Evolutionary conservation across 148 eudicot genomes (phyloP), one percentile per base, ranked within the genome.

Genomic region (Chenopodium album): DNA sequence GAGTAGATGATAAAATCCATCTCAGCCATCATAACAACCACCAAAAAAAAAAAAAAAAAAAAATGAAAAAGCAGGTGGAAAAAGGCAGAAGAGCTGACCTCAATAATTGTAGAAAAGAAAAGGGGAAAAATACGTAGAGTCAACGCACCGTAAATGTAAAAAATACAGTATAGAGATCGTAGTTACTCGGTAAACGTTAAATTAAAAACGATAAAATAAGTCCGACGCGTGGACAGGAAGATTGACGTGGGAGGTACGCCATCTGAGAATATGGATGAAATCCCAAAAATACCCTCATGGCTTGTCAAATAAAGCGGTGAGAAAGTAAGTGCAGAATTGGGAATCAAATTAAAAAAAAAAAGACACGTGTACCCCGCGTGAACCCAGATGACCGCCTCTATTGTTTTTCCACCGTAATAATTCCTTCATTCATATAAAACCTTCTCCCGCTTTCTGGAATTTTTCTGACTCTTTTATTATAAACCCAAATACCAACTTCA

Each of bases 171-270:
- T 52, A 52, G 44, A 41, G 44, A 41, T 41, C 44, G 44, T 41
- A 41, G 44, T 41, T 41, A 4, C 0, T 34, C 3, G 37, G 1
- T 31, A 31, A 31, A 31, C 29, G 29, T 34, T 34, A 34, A 4
- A 34, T 4, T 10, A 50, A 7, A 50, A 50, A 50, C 14, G 54
- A 52, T n/a, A 26, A 65, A 65, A 26, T 8, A 26, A 26, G 1
- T 17, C 44, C 60, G 11, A 31, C 65, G 62, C 48, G 81, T 41
- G 17, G 31, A 22, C 71, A 64, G 54, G 23, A 56, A 72, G 64
- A 72, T 80, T 71, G 70, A 80, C 59, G 77, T 80, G 82, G 37
- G 60, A 80, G 41, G 28, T 80, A 80, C 73, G 52, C 82, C 17
- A 37, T 7, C 29, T 29, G 14, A 28, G 3, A 34, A 75, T 29